These are phyloP conservation scores for Triticum timopheevii DNA, from an alignment of 176 grass and related monocot genomes.

Conservation along the genomic window DNA sequence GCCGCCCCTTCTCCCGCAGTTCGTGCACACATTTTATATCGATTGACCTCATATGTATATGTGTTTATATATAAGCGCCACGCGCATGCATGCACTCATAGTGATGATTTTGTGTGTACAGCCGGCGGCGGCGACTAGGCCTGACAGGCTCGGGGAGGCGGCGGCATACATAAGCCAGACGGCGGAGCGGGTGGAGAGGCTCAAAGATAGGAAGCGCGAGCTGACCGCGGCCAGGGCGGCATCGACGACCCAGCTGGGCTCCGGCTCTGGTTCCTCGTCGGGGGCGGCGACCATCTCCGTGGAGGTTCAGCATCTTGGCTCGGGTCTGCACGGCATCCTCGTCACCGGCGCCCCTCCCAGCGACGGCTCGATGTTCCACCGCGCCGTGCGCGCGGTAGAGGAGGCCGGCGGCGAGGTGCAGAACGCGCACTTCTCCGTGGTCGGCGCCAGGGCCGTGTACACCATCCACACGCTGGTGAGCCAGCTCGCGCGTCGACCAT, in stretches of 20 bases:
- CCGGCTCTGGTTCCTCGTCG: slow-evolving; percentile 17
- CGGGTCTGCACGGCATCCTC: slow-evolving; percentile 48
- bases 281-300: not conserved
- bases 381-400: slow-evolving; percentile 45
- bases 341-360: slow-evolving; percentile 27
- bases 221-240: slow-evolving; percentile 15
- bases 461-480: slow-evolving; percentile 77
- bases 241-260: not conserved
- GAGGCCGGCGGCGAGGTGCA: slow-evolving; percentile 67
- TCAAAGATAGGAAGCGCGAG: slow-evolving; percentile 64
- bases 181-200: slow-evolving; percentile 52
- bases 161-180: slow-evolving; percentile 54
- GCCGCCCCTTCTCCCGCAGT: slow-evolving; percentile 9
- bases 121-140: slow-evolving; percentile 22
- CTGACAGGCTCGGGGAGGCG: slow-evolving; percentile 61
- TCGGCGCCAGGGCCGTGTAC: slow-evolving; percentile 52
- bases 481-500: not conserved
- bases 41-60: not conserved
- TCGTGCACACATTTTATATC: not conserved
- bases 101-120: not conserved
- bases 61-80: not conserved
- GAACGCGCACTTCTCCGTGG: slow-evolving; percentile 67
- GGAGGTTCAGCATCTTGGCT: slow-evolving; percentile 63
- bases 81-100: not conserved
- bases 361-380: slow-evolving; percentile 52